Base-by-base conservation (phyloP, 139 green algal species). In the Chlamydomonas sp. region DNA sequence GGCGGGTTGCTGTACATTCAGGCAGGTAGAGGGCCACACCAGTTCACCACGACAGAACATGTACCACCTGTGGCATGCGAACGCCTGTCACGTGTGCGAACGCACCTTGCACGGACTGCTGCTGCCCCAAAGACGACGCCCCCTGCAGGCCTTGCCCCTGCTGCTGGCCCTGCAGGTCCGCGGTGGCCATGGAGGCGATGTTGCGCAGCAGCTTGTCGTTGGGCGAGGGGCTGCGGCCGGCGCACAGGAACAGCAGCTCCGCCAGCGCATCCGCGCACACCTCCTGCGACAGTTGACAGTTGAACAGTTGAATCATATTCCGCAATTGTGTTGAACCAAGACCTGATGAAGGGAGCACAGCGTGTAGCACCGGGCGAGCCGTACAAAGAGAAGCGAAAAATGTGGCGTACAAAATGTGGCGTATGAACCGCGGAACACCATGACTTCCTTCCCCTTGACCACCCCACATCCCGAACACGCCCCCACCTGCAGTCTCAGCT, bases 161-260 rank as follows among this genome's bases (percentile, higher is more conserved):
- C 67, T 31, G 75, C 31, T 68, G 81, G 15, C 17, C 16, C 69
- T 1, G 87, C 57, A 91, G 78, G 91, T 98, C 96, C 5, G 90
- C 91, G 80, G 93, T 96, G 0, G 94, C 95, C 92, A 99, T 95
- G 20, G 61, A 75, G 67, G 89, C 96, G 1, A 99, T 67, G 87
- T 99, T 99, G 77, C 90, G 93, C 5, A 98, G 83, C 18, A 99
- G 89, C 94, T 97, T 98, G 63, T 96, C 93, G 78, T 96, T 97
- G 59, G 97, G 96, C 62, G 86, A 97, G n/a, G 97, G 95, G 31
- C 86, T 94, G 60, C 97, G 91, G 0, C 59, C 67, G 1, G 79
- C 80, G 86, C 93, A 97, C 16, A 94, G 74, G 4, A 85, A 80
- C 71, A 97, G 90, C n/a, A 99, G 89, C 80, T 94, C 64, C 9